phyloP scores from a whole-genome alignment of 805 yeast genomes.

The Saccharomycopsis malanga region DNA sequence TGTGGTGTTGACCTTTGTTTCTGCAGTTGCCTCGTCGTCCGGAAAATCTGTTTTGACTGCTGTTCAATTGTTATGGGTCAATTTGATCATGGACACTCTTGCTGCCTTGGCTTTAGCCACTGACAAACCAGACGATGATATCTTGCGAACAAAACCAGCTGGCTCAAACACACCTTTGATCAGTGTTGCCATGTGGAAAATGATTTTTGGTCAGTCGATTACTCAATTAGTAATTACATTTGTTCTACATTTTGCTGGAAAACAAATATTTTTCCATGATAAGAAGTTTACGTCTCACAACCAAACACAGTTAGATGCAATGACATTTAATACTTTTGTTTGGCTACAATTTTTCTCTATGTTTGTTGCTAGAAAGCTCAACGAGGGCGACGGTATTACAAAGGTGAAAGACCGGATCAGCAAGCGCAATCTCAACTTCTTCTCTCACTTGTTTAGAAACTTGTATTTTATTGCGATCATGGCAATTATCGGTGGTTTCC shows the following conservation, averaged over 20 bases:
- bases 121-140: conserved; percentile 84
- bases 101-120: conserved; percentile 98
- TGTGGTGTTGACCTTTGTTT: conserved; percentile 85
- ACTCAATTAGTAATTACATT: conserved; percentile 79
- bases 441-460: conserved; percentile 74
- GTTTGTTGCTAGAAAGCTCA: conserved; percentile 84
- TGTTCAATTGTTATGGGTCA: conserved; percentile 95
- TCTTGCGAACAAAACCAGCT: conserved; percentile 74
- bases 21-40: conserved; percentile 78
- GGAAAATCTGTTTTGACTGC: conserved; percentile 90
- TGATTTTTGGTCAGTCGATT: conserved; percentile 84
- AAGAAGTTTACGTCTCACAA: conserved; percentile 35
- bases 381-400: conserved; percentile 69
- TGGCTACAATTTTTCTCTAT: conserved; percentile 96
- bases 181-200: conserved; percentile 94
- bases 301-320: conserved; percentile 58
- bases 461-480: conserved; percentile 73
- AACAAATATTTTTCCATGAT: conserved; percentile 42
- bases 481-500: conserved; percentile 71
- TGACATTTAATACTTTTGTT: conserved; percentile 93
- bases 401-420: conserved; percentile 53
- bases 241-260: conserved; percentile 73
- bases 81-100: conserved; percentile 94
- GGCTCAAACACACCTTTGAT: conserved; percentile 77
- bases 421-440: conserved; percentile 66